Base-by-base conservation (phyloP, 2,329 filamentous ascomycete genomes). In the Chrysosphaeria jannelii region DNA sequence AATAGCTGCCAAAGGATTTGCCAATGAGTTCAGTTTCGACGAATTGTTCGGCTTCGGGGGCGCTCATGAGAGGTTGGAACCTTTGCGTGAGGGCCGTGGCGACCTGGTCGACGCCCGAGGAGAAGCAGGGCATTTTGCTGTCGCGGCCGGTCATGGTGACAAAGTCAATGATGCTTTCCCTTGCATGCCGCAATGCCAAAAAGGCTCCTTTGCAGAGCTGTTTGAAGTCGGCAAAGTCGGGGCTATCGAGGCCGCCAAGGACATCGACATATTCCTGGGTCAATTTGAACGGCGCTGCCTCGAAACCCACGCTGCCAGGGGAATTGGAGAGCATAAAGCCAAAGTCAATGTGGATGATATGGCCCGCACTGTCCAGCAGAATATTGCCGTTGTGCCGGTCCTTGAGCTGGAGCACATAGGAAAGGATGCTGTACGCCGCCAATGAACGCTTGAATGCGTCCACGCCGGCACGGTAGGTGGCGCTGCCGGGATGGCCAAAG, bases 241-340 rank as follows among this genome's bases (percentile, higher is more conserved):
- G 50, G 2, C 67, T 68, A 4, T 59, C 60, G 5, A 72, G 41
- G 2, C 74, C 74, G 10, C 74, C 74, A 14, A 85, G 48, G 6
- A 85, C 69, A 34, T 85, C 74, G 19, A 85, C 66, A 38, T 85
- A 85, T 37, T 85, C 74, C 31, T 78, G 62, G 2, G 74, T 45
- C 13, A 85, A 50, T 47, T 85, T 85, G 45, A 85, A 85, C 1
- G 74, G 74, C 4, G 74, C 74, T 9, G 74, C 74, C 44, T 85
- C 74, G 35, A 85, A 85, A 3, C 71, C 72, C 38, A 85, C 72
- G 6, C 65, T 70, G 0, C 74, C 74, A 0, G 74, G 74, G 2
- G 71, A 78, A 41, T 85, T 85, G 22, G 70, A 79, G 16, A 85
- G 51, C 70, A 85, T 81, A 40, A 85, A 85, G 26, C 74, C 74